Evolutionary conservation across 2,329 filamentous ascomycete genomes (phyloP).

Genomic region (Diaporthe eres): DNA sequence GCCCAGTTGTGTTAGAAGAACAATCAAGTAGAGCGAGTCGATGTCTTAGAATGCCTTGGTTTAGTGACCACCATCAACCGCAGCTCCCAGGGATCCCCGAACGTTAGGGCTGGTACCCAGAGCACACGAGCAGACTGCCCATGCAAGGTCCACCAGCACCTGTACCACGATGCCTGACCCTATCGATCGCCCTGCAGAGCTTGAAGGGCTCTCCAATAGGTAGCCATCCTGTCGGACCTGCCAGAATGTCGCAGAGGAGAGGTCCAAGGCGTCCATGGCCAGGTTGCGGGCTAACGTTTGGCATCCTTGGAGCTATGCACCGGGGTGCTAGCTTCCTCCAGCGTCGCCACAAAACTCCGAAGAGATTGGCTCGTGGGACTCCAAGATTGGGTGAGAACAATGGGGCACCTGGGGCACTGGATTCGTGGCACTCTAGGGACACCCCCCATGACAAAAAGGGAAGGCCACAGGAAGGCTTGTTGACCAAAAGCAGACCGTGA

Average conservation of each 20-base stretch:
- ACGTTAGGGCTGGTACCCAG: slow-evolving; percentile 19
- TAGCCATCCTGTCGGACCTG: slow-evolving; percentile 11
- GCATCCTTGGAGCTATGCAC: slow-evolving; percentile 26
- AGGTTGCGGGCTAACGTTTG: slow-evolving; percentile 14
- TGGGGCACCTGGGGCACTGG: slow-evolving; percentile 37
- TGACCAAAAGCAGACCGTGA: slow-evolving; percentile 31
- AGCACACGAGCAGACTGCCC: background rate
- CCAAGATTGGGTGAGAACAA: slow-evolving; percentile 52
- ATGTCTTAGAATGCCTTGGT: slow-evolving; percentile 64
- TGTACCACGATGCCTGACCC: slow-evolving; percentile 15
- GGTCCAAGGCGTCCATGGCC: background rate
- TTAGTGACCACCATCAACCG: slow-evolving; percentile 44
- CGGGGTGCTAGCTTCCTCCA: slow-evolving; percentile 43
- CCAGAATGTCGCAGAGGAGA: background rate
- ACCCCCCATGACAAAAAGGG: slow-evolving; percentile 27
- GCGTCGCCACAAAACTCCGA: slow-evolving; percentile 57
- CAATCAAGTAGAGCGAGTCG: slow-evolving; percentile 58
- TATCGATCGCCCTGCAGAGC: slow-evolving; percentile 24
- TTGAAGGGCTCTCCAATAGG: background rate
- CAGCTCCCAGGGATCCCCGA: slow-evolving; percentile 36
- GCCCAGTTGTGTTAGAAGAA: slow-evolving; percentile 59
- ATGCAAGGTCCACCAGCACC: background rate
- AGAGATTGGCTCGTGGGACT: slow-evolving; percentile 59
- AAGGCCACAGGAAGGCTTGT: slow-evolving; percentile 18
- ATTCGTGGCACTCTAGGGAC: slow-evolving; percentile 35